These are phyloP conservation scores for Coemansia sp. DNA, from an alignment of 192 early-diverging fungal species.

Conservation along the genomic window DNA sequence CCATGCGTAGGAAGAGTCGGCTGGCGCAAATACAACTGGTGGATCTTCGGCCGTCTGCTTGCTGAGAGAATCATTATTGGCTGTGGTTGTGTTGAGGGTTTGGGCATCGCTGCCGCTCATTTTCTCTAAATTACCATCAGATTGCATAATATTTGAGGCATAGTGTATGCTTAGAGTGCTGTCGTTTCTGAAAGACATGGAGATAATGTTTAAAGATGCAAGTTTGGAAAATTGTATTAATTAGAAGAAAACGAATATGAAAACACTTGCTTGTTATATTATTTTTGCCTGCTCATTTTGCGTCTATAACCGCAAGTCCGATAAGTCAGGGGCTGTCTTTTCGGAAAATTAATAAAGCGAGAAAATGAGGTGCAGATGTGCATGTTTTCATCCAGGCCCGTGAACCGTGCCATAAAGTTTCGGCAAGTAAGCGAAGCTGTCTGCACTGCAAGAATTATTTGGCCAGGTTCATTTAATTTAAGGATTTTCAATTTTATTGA, in stretches of 20 bases:
- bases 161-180: constrained; percentile 2
- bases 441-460: not conserved
- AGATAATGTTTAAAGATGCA: not conserved
- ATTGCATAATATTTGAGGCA: not conserved
- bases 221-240: not conserved
- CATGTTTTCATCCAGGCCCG: not conserved
- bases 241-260: not conserved
- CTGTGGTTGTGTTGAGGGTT: not conserved
- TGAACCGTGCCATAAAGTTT: constrained; percentile 1
- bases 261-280: not conserved
- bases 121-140: not conserved
- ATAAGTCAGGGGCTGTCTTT: not conserved
- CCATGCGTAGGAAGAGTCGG: constrained; percentile 30
- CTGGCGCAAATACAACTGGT: constrained; percentile 5
- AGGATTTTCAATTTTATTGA: not conserved
- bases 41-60: not conserved
- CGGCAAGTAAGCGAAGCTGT: not conserved
- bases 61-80: not conserved
- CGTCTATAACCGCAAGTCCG: not conserved
- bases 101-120: not conserved
- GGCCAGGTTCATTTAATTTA: not conserved
- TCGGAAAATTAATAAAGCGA: constrained; percentile 1
- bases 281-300: not conserved
- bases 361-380: not conserved
- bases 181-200: constrained; percentile 10